Percentiles rank a stretch among this genome's conserved stretches.
Conservation (phyloP, 495 filamentous ascomycete species). For the Penicillium angulare region DNA sequence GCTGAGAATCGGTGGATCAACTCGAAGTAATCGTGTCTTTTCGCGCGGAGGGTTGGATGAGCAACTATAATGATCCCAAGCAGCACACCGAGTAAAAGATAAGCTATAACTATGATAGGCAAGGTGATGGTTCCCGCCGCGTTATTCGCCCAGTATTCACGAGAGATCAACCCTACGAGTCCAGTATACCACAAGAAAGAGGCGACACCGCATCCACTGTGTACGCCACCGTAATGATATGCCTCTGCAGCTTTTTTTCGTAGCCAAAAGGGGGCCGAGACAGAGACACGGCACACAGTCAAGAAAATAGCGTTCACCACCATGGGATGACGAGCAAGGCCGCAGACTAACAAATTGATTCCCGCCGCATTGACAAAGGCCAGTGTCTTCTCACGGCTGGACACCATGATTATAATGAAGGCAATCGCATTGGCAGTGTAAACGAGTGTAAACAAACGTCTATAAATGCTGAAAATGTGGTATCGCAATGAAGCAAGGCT, state of each 20-base stretch:
- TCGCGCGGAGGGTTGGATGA: neutral
- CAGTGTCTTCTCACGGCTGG: constrained; percentile 10
- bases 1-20: constrained; percentile 64
- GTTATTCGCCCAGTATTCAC: constrained; percentile 21
- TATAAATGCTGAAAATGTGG: constrained; percentile 26
- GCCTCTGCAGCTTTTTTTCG: constrained; percentile 61
- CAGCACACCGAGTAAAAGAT: neutral
- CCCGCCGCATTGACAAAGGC: constrained; percentile 37
- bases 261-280: constrained; percentile 53
- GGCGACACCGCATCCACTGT: constrained; percentile 61
- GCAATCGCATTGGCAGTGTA: constrained; percentile 39
- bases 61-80: neutral
- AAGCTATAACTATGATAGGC: neutral
- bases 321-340: constrained; percentile 64
- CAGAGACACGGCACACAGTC: constrained; percentile 51
- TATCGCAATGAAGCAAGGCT: constrained; percentile 20
- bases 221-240: constrained; percentile 70
- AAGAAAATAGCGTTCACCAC: constrained; percentile 64
- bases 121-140: neutral
- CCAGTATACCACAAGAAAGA: constrained; percentile 65
- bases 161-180: constrained; percentile 41
- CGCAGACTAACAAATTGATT: constrained; percentile 38
- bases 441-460: constrained; percentile 37
- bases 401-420: constrained; percentile 31
- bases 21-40: constrained; percentile 64